A percentile compares a stretch with the other conserved stretches of the same genome.
Evolutionary conservation across 2,329 filamentous ascomycete species (phyloP).

Genomic region (Paecilomyces dactylethromorphus): DNA sequence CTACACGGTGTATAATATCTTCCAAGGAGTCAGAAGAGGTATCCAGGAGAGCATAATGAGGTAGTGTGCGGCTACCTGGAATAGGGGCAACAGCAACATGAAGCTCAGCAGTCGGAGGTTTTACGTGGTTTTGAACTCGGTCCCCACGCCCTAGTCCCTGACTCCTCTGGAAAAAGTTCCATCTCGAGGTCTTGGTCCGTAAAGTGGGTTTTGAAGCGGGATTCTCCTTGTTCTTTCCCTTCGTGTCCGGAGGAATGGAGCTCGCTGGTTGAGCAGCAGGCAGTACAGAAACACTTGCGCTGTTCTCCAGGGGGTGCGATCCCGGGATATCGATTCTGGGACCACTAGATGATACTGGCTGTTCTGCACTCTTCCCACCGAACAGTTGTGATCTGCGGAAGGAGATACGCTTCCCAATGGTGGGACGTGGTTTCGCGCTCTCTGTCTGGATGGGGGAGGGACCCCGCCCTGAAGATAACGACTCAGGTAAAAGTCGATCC

Average conservation of each 20-base stretch:
- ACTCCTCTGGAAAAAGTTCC: slow-evolving; percentile 54
- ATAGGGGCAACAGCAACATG: slow-evolving; percentile 34
- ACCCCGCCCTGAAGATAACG: slow-evolving; percentile 2
- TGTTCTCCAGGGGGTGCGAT: background rate
- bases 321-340: background rate
- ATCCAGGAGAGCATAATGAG: slow-evolving; percentile 55
- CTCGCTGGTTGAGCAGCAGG: background rate
- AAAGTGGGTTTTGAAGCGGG: slow-evolving; percentile 16
- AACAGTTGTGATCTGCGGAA: background rate
- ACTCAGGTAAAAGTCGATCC: slow-evolving; percentile 8
- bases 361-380: background rate
- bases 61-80: slow-evolving; percentile 38
- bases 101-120: slow-evolving; percentile 23
- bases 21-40: slow-evolving; percentile 34
- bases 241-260: background rate
- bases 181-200: slow-evolving; percentile 38
- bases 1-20: slow-evolving; percentile 30
- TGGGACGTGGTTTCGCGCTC: background rate
- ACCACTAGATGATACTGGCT: background rate
- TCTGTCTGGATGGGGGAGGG: background rate
- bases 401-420: background rate
- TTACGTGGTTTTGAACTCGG: slow-evolving; percentile 11
- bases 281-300: slow-evolving; percentile 5
- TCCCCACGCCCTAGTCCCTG: slow-evolving; percentile 20
- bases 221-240: background rate